A percentile compares a stretch with the other conserved stretches of the same genome.
phyloP scores from a whole-genome alignment of 371 early-diverging fungal genomes.

The Lichtheimia corymbifera region DNA sequence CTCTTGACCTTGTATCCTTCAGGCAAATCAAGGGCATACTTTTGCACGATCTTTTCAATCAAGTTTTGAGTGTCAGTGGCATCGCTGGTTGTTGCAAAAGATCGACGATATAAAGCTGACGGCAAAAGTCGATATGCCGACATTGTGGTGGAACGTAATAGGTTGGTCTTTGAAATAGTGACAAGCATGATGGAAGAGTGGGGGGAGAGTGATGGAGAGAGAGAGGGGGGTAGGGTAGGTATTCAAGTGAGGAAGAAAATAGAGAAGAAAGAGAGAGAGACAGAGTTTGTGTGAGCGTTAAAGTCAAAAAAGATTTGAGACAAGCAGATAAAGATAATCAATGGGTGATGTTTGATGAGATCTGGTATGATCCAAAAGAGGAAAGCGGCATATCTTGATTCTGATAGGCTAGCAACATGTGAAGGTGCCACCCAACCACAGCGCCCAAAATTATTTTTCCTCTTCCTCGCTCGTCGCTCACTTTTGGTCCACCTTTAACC shows the following conservation, averaged over 20 bases:
- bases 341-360: neutral
- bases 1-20: constrained; percentile 70
- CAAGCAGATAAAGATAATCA: neutral
- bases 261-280: neutral
- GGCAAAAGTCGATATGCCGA: constrained; percentile 2
- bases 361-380: neutral
- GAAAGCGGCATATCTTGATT: too few species aligned
- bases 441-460: neutral
- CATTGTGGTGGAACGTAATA: constrained; percentile 8
- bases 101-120: constrained; percentile 10
- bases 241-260: neutral
- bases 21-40: constrained; percentile 76
- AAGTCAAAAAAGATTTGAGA: neutral
- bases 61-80: constrained; percentile 72
- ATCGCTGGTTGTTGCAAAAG: constrained; percentile 26
- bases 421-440: neutral
- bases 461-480: neutral
- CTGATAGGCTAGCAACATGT: too few species aligned
- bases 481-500: neutral
- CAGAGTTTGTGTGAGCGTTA: neutral
- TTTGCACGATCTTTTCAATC: constrained; percentile 92
- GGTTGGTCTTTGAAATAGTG: constrained; percentile 16
- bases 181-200: constrained; percentile 17
- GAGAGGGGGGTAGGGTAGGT: constrained; percentile 6
- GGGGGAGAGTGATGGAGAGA: neutral